Base-by-base conservation (phyloP, 2,329 filamentous ascomycete species). In the Sarocladium oryzae region DNA sequence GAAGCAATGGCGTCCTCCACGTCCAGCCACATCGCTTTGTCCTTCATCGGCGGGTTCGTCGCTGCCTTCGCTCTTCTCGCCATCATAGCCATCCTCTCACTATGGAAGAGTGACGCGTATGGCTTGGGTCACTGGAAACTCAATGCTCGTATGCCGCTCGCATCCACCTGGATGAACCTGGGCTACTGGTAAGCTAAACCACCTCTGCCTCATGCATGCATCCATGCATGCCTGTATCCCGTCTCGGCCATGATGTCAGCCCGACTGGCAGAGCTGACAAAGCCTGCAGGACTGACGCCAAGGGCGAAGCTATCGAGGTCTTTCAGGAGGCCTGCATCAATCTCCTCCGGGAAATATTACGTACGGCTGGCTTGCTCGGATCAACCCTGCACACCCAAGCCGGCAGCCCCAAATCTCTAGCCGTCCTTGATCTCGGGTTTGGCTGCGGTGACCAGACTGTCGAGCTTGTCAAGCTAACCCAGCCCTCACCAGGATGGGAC, bases 91-190 rank as follows among this genome's bases (percentile, higher is more conserved):
- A 45, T 61, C 1, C 41, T 53, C 0, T 48, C 59, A 13, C 51
- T 68, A 32, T 61, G 60, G 4, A 60, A 51, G 45, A 61, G 58
- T 41, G 63, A 66, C 48, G 54, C 63, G 11, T 81, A 81, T 55
- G 72, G 73, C 1, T 63, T 81, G 6, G 74, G 77, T 16, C 79
- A 82, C 67, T 79, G 76, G 55, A 72, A 77, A 54, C 70, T 82
- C 46, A 79, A 82, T 56, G 55, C 78, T 20, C 63, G 68, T 16
- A 59, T 75, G 1, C 72, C 73, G 1, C 65, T 72, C 2, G 57
- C 61, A 4, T 70, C 69, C n/a, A 78, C 81, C 77, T 83, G 79
- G 78, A 82, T 82, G 77, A 82, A 82, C 52, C 73, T 82, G 65
- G 79, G 79, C 0, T 82, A 77, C 54, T 83, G 79, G 79, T 74